phyloP scores from a whole-genome alignment of 2,329 filamentous ascomycete genomes.

The Cyanodermella asteris region DNA sequence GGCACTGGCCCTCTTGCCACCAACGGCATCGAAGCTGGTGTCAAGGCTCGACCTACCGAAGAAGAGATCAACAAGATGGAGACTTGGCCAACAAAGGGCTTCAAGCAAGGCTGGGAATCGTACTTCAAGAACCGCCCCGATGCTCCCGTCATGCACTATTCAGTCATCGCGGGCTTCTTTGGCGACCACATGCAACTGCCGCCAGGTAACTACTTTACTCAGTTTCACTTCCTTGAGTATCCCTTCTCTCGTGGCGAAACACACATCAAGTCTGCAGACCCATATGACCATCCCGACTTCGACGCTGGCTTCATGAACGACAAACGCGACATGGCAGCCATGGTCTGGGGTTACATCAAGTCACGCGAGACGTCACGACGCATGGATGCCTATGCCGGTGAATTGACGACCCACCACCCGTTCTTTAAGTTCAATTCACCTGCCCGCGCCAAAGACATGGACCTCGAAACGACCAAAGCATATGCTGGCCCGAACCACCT shows the following conservation, averaged over 20 bases:
- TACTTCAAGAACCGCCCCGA: conserved; percentile 73
- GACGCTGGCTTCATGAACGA: conserved; percentile 73
- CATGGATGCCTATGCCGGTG: conserved; percentile 58
- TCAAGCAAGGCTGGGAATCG: conserved; percentile 52
- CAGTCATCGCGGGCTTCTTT: conserved; percentile 40
- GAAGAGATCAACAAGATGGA: conserved; percentile 48
- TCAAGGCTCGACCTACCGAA: conserved; percentile 51
- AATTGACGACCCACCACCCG: conserved; percentile 45
- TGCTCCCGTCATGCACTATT: conserved; percentile 76
- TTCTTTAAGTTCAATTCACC: conserved; percentile 45
- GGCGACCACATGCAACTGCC: conserved; percentile 38
- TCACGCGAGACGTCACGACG: conserved; percentile 57
- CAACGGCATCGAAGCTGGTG: conserved; percentile 60
- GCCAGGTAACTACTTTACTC: conserved; percentile 59
- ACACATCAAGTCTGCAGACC: conserved; percentile 48
- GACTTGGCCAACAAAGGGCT: conserved; percentile 52
- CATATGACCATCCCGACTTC: conserved; percentile 56
- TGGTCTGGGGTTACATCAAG: conserved; percentile 72
- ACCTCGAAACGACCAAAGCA: conserved; percentile 50
- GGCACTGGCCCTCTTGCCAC: conserved; percentile 58
- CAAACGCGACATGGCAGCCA: conserved; percentile 62
- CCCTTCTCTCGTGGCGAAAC: conserved; percentile 53
- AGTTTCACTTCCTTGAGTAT: conserved; percentile 66
- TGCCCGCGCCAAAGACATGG: conserved; percentile 49
- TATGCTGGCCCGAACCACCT: conserved; percentile 55